Percentiles rank a stretch among this genome's conserved stretches.
Conservation (phyloP, 1,284 basidiomycete genomes). For the Erythrobasidium hasegawianum region DNA sequence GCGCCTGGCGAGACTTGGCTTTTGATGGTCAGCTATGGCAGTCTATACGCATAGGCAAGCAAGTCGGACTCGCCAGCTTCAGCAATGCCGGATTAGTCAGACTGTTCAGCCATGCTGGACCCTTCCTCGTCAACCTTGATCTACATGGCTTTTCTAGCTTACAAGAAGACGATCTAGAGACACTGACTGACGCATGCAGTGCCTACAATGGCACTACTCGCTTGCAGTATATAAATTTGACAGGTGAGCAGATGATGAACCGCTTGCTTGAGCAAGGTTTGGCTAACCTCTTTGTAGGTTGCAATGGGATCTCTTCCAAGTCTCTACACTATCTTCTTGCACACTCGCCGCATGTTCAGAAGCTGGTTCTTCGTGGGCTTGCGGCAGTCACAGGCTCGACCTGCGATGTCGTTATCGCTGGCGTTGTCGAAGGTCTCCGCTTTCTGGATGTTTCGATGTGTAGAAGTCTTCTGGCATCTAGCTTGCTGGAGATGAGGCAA, state of each 20-base stretch:
- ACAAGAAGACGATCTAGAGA: constrained; percentile 9
- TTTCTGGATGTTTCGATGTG: constrained; percentile 16
- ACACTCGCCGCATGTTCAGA: constrained; percentile 4
- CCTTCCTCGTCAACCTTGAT: constrained; percentile 24
- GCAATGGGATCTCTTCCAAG: constrained; percentile 9
- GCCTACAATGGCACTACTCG: constrained; percentile 9
- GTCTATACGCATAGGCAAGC: constrained; percentile 9
- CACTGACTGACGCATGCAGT: constrained; percentile 18
- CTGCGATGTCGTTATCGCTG: constrained; percentile 15
- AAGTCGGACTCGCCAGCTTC: constrained; percentile 10
- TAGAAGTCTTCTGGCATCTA: constrained; percentile 9
- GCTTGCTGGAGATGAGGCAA: constrained; percentile 15
- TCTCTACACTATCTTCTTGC: constrained; percentile 24
- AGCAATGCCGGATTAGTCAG: constrained; percentile 8
- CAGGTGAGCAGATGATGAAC: too few species aligned
- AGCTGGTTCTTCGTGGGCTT: constrained; percentile 15
- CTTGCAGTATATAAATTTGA: constrained; percentile 13
- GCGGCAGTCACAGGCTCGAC: constrained; percentile 16
- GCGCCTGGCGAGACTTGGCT: constrained; percentile 30
- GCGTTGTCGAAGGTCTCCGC: neutral
- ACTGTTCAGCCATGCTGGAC: constrained; percentile 13
- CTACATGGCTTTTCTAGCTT: constrained; percentile 11
- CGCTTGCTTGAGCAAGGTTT: too few species aligned
- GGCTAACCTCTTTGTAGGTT: too few species aligned
- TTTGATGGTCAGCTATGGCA: constrained; percentile 34